Percentiles rank a stretch among this genome's conserved stretches.
phyloP scores from a whole-genome alignment of 352 stramenopile species.

The Blastocystis hominis region DNA sequence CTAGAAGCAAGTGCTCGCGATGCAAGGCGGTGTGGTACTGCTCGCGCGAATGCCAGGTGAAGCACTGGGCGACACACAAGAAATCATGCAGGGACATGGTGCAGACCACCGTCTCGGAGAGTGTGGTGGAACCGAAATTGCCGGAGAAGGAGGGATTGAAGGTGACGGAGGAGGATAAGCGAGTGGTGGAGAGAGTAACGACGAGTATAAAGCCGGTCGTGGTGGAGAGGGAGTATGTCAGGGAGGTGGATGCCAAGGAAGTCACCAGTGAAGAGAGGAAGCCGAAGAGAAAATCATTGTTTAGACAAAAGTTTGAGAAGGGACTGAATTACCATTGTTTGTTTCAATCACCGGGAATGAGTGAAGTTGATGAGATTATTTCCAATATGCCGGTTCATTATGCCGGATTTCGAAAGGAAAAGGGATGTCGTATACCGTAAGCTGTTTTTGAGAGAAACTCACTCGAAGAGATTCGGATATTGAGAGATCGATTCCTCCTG shows the following conservation, averaged over 20 bases:
- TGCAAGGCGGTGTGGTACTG: slow-evolving; percentile 52
- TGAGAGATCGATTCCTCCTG: background rate
- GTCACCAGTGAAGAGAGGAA: slow-evolving; percentile 17
- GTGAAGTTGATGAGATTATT: slow-evolving; percentile 2
- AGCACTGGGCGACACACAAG: slow-evolving; percentile 54
- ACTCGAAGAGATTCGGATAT: slow-evolving; percentile 17
- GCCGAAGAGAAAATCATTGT: slow-evolving; percentile 30
- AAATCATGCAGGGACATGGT: slow-evolving; percentile 23
- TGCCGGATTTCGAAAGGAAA: background rate
- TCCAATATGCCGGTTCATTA: slow-evolving; percentile 41
- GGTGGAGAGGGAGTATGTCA: slow-evolving; percentile 47
- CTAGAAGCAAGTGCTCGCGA: slow-evolving; percentile 47
- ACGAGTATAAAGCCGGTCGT: slow-evolving; percentile 36
- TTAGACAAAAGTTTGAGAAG: slow-evolving; percentile 42
- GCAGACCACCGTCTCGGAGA: slow-evolving; percentile 31
- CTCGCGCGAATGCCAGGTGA: slow-evolving; percentile 40
- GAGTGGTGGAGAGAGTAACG: slow-evolving; percentile 35
- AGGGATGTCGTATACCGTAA: slow-evolving; percentile 27
- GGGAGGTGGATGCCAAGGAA: background rate
- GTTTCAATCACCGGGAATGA: background rate
- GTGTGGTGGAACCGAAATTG: background rate
- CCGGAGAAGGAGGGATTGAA: slow-evolving; percentile 21
- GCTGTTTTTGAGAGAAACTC: background rate
- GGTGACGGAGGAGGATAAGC: slow-evolving; percentile 5
- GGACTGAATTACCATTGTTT: slow-evolving; percentile 10